phyloP scores from a whole-genome alignment of 371 early-diverging fungal species.

The Synchytrium microbalum region DNA sequence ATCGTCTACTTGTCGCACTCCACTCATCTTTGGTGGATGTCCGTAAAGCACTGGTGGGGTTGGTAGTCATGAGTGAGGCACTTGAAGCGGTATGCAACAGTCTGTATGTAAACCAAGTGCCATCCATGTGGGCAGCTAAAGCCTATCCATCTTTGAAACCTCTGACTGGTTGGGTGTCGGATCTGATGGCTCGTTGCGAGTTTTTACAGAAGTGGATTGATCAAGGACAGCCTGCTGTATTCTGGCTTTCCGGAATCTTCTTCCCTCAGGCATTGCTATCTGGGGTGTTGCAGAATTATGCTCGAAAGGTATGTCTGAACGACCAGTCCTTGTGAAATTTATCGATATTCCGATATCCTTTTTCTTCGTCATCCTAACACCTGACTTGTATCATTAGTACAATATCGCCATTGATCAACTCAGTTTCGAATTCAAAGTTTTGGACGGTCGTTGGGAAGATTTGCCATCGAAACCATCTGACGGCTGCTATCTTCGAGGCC shows the following conservation, averaged over 20 bases:
- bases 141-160: conserved; percentile 55
- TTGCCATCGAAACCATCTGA: conserved; percentile 40
- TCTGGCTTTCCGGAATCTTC: conserved; percentile 53
- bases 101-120: conserved; percentile 47
- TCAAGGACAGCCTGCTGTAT: conserved; percentile 42
- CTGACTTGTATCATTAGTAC: conserved; percentile 19
- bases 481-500: conserved; percentile 49
- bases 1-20: conserved; percentile 36
- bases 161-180: conserved; percentile 41
- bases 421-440: conserved; percentile 40
- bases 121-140: conserved; percentile 40
- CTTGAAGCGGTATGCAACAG: conserved; percentile 45
- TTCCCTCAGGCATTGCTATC: conserved; percentile 56
- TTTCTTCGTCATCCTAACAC: too few species aligned
- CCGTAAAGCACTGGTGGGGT: conserved; percentile 42
- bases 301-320: conserved; percentile 29
- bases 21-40: conserved; percentile 41
- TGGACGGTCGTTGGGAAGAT: conserved; percentile 41
- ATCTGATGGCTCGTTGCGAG: conserved; percentile 39
- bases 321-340: too few species aligned
- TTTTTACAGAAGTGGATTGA: conserved; percentile 50
- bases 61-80: conserved; percentile 49
- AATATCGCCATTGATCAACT: conserved; percentile 44
- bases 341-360: too few species aligned
- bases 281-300: conserved; percentile 47